A percentile compares a stretch with the other conserved stretches of the same genome.
Conservation (phyloP, 805 yeast genomes). For the Metschnikowia anglica region DNA sequence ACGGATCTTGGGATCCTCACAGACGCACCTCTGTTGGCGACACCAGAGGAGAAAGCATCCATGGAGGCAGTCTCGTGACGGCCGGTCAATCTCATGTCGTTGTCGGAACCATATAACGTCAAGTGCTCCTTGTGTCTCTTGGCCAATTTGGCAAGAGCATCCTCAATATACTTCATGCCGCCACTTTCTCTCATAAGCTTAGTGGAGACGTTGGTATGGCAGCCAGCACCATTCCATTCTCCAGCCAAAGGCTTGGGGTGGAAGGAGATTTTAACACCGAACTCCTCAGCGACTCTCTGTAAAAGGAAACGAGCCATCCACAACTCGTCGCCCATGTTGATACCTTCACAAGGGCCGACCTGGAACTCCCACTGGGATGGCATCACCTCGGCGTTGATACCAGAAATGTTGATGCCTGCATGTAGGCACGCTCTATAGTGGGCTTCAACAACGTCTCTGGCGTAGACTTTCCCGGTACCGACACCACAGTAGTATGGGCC, state of each 20-base stretch:
- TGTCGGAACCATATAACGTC: constrained; percentile 91
- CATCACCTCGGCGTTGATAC: constrained; percentile 99
- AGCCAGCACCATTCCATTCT: constrained; percentile 99
- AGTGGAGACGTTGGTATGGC: constrained; percentile 98
- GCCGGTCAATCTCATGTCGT: constrained; percentile 94
- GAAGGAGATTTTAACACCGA: constrained; percentile 96
- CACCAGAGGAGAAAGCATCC: constrained; percentile 91
- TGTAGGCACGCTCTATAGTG: constrained; percentile 97
- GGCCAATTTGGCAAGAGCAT: constrained; percentile 88
- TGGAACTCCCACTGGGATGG: constrained; percentile 99
- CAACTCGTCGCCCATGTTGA: constrained; percentile 94
- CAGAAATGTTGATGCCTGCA: constrained; percentile 87
- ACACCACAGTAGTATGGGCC: constrained; percentile 99
- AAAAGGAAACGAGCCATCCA: constrained; percentile 94
- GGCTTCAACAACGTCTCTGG: constrained; percentile 98
- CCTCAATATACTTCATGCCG: constrained; percentile 93
- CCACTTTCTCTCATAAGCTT: constrained; percentile 88
- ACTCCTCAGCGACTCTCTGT: constrained; percentile 96
- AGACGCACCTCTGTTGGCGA: constrained; percentile 99
- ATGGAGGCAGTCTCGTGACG: constrained; percentile 97
- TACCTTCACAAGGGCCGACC: constrained; percentile 97
- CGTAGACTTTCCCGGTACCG: constrained; percentile 96
- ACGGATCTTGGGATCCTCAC: constrained; percentile 98
- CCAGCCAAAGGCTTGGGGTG: constrained; percentile 99
- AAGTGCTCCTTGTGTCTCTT: constrained; percentile 97